Conservation (phyloP, 2,329 filamentous ascomycete species). For the Fusarium acutatum region DNA sequence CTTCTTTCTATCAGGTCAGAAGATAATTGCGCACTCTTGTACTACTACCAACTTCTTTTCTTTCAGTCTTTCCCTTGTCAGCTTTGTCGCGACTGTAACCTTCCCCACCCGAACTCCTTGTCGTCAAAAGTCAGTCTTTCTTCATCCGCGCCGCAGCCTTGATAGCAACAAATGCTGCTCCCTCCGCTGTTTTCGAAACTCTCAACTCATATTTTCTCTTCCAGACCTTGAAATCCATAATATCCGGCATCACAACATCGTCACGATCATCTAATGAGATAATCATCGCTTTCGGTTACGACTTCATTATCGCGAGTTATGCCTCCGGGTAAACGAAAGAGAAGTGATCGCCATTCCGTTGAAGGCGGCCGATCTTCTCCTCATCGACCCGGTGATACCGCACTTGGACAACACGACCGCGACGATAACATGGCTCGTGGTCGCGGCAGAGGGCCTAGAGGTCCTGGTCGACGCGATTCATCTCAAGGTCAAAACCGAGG, state of each 20-base stretch:
- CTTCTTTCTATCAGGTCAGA: neutral
- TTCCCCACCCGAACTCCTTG: constrained; percentile 38
- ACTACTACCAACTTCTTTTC: constrained; percentile 8
- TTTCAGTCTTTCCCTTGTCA: constrained; percentile 38
- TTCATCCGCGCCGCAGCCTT: constrained; percentile 31
- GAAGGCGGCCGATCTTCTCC: constrained; percentile 67
- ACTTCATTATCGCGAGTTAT: constrained; percentile 49
- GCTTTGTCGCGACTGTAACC: constrained; percentile 22
- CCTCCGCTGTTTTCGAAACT: constrained; percentile 2
- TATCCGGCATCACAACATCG: neutral
- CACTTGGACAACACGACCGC: constrained; percentile 66
- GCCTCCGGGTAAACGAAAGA: constrained; percentile 67
- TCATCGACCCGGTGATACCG: constrained; percentile 67
- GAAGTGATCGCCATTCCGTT: constrained; percentile 58
- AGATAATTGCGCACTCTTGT: neutral
- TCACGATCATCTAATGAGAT: constrained; percentile 46
- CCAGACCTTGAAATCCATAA: constrained; percentile 13
- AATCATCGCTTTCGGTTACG: constrained; percentile 28
- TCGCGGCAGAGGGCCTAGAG: constrained; percentile 57
- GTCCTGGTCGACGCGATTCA: constrained; percentile 62
- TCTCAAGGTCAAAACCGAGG: constrained; percentile 48
- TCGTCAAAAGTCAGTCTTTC: constrained; percentile 40
- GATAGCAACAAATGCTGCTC: constrained; percentile 21
- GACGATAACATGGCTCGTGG: constrained; percentile 58
- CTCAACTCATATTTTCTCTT: constrained; percentile 28